A percentile compares a stretch with the other conserved stretches of the same genome.
phyloP scores from a whole-genome alignment of 2,329 filamentous ascomycete species.

The Talaromyces sp. region DNA sequence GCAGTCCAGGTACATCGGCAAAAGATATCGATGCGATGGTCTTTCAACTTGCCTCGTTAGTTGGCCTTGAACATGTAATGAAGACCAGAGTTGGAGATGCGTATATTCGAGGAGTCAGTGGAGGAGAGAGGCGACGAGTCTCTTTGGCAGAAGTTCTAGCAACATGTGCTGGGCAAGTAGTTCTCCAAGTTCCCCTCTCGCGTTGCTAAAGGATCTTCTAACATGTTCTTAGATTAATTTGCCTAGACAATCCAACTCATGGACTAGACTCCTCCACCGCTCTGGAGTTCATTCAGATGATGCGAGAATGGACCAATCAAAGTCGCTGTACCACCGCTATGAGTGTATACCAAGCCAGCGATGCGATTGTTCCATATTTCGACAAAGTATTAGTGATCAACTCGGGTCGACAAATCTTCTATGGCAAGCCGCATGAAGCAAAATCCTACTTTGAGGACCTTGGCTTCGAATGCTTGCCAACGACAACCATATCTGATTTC shows the following conservation, averaged over 20 bases:
- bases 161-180: constrained; percentile 62
- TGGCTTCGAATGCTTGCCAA: constrained; percentile 66
- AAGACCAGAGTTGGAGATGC: constrained; percentile 81
- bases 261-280: constrained; percentile 65
- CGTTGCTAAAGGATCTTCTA: not conserved
- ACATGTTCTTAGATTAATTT: constrained; percentile 54
- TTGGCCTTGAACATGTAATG: constrained; percentile 34
- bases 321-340: constrained; percentile 71
- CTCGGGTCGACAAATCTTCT: constrained; percentile 67
- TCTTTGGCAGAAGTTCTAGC: constrained; percentile 77
- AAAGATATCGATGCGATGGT: not conserved
- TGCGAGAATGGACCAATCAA: constrained; percentile 69
- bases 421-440: constrained; percentile 63
- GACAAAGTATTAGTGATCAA: constrained; percentile 80
- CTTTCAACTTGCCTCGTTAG: constrained; percentile 10
- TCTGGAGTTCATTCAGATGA: constrained; percentile 60
- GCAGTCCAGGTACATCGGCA: constrained; percentile 3
- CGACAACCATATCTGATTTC: constrained; percentile 75
- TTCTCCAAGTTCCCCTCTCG: not conserved
- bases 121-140: constrained; percentile 72
- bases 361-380: constrained; percentile 70
- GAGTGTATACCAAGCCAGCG: constrained; percentile 75
- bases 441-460: constrained; percentile 48
- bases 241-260: constrained; percentile 55
- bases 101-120: constrained; percentile 73